Evolutionary conservation across 2,329 filamentous ascomycete genomes (phyloP).

Genomic region (Westerdykella sp.): DNA sequence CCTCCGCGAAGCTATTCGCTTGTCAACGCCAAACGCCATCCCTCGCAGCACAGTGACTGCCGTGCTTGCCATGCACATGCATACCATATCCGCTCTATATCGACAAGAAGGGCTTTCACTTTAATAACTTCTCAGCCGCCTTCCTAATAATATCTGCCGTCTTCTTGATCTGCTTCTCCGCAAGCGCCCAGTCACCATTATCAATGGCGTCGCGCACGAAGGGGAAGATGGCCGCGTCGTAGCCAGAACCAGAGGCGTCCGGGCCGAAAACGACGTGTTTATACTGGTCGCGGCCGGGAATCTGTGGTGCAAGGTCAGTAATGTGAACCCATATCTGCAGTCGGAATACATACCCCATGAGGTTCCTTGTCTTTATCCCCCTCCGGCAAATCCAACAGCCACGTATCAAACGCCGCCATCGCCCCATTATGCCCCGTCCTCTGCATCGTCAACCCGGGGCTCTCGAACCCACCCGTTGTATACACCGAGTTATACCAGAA

Average conservation of each 20-base stretch:
- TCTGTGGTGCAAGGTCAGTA: constrained; percentile 24
- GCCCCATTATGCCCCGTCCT: constrained; percentile 72
- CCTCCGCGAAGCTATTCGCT: too few species aligned
- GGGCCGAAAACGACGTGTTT: constrained; percentile 90
- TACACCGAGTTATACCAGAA: constrained; percentile 70
- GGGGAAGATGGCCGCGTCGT: constrained; percentile 64
- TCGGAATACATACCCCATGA: constrained; percentile 56
- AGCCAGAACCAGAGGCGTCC: constrained; percentile 61
- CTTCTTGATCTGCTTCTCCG: constrained; percentile 63
- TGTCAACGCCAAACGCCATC: too few species aligned
- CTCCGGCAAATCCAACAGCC: constrained; percentile 68
- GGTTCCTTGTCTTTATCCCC: constrained; percentile 38
- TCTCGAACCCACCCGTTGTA: constrained; percentile 69
- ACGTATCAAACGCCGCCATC: constrained; percentile 74
- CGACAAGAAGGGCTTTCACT: neutral
- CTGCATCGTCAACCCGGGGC: constrained; percentile 57
- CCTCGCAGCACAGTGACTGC: too few species aligned
- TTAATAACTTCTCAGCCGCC: constrained; percentile 52
- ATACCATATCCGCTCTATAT: too few species aligned
- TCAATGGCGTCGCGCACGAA: constrained; percentile 77
- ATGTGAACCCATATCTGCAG: neutral
- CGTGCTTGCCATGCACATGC: too few species aligned
- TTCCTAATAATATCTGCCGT: constrained; percentile 60
- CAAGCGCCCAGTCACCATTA: constrained; percentile 61
- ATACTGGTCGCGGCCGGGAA: constrained; percentile 84